phyloP scores from a whole-genome alignment of 345 rosid genomes.

The Dimocarpus longan region DNA sequence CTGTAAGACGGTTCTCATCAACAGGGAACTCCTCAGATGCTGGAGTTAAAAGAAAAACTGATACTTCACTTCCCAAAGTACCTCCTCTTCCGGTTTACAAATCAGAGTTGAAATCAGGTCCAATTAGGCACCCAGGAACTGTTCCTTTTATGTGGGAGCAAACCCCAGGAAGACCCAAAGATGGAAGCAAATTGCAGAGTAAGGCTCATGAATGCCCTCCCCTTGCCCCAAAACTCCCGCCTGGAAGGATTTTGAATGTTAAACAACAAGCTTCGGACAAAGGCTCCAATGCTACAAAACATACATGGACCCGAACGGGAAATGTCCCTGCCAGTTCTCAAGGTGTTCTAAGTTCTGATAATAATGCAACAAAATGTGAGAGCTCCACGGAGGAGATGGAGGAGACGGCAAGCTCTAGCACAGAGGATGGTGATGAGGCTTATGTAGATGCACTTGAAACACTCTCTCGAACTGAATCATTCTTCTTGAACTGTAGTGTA shows the following conservation, averaged over 20 bases:
- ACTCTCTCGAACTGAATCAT: conserved; percentile 58
- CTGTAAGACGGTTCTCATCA: conserved; percentile 64
- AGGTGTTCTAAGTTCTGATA: conserved; percentile 19
- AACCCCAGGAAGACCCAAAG: conserved; percentile 80
- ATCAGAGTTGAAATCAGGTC: conserved; percentile 89
- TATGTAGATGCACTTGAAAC: conserved; percentile 60
- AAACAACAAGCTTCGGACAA: conserved; percentile 32
- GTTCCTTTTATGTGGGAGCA: conserved; percentile 95
- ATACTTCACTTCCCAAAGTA: conserved; percentile 36
- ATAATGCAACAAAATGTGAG: conserved; percentile 22
- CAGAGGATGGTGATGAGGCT: conserved; percentile 37
- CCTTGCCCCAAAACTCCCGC: conserved; percentile 81
- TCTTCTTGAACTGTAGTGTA: conserved; percentile 59
- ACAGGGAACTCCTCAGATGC: conserved; percentile 36
- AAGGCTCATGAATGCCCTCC: conserved; percentile 33
- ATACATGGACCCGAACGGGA: conserved; percentile 13
- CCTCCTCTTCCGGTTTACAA: conserved; percentile 66
- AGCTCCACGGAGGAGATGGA: conserved; percentile 32
- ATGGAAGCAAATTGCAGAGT: conserved; percentile 42
- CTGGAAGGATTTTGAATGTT: conserved; percentile 54
- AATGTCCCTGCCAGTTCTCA: conserved; percentile 16
- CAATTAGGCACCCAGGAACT: conserved; percentile 76
- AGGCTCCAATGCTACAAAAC: conserved; percentile 24
- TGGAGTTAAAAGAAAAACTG: conserved; percentile 46
- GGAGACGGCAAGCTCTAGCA: conserved; percentile 31